Evolutionary conservation across 2,329 filamentous ascomycete genomes (phyloP).

Genomic region (Diplodia sapinea): DNA sequence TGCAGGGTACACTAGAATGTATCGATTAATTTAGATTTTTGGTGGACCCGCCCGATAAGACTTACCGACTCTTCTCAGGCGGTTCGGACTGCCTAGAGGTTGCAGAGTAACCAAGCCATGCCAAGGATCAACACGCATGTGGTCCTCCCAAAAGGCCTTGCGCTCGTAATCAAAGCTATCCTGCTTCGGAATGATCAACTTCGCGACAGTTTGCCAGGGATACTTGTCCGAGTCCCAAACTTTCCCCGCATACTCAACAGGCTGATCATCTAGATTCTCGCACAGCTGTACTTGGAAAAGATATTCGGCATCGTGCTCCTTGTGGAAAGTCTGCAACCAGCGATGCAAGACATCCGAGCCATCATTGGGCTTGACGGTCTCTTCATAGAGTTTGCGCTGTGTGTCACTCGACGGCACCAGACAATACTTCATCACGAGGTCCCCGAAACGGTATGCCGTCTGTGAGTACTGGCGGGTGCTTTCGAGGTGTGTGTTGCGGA

Average conservation of each 20-base stretch:
- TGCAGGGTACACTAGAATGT: constrained; percentile 43
- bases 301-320: constrained; percentile 50
- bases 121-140: constrained; percentile 53
- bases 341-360: constrained; percentile 48
- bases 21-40: constrained; percentile 20
- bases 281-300: constrained; percentile 55
- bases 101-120: constrained; percentile 51
- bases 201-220: constrained; percentile 55
- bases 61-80: constrained; percentile 44
- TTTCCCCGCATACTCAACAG: constrained; percentile 52
- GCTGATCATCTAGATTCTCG: constrained; percentile 55
- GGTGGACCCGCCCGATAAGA: neutral
- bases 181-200: constrained; percentile 49
- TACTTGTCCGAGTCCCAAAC: constrained; percentile 56
- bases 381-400: constrained; percentile 49
- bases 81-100: constrained; percentile 50
- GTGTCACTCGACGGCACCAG: constrained; percentile 52
- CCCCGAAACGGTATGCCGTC: constrained; percentile 56
- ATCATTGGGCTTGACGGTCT: constrained; percentile 47
- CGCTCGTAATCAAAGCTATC: constrained; percentile 50
- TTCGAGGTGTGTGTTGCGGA: constrained; percentile 51
- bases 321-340: constrained; percentile 51
- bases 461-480: constrained; percentile 53
- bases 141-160: constrained; percentile 53
- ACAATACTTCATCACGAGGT: constrained; percentile 56